A percentile compares a stretch with the other conserved stretches of the same genome.
Evolutionary conservation across 495 filamentous ascomycete species (phyloP).

Genomic region (Echria macrotheca): DNA sequence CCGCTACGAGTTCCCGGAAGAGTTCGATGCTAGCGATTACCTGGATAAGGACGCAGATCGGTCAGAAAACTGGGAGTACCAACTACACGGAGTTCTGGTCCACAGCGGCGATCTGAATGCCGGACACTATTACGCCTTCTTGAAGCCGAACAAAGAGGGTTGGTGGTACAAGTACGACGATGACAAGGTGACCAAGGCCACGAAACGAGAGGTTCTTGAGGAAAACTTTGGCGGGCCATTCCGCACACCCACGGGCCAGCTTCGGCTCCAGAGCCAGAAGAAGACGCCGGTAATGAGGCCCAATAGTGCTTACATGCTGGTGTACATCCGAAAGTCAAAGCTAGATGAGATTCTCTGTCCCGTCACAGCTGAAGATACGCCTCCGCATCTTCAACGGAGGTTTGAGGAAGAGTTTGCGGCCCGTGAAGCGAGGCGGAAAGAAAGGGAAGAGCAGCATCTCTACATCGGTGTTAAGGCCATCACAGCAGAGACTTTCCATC

Average conservation of each 20-base stretch:
- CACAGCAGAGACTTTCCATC: conserved; percentile 69
- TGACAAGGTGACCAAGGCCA: conserved; percentile 89
- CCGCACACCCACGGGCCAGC: conserved; percentile 45
- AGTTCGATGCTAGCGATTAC: conserved; percentile 85
- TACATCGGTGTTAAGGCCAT: conserved; percentile 80
- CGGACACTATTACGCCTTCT: conserved; percentile 97
- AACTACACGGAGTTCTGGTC: conserved; percentile 91
- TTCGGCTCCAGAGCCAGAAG: conserved; percentile 34
- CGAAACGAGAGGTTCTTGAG: conserved; percentile 84
- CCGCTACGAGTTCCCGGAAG: conserved; percentile 92
- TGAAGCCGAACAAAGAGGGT: conserved; percentile 88
- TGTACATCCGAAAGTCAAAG: conserved; percentile 86
- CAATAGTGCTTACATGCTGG: conserved; percentile 91
- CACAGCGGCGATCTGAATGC: conserved; percentile 96
- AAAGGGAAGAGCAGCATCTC: conserved; percentile 88
- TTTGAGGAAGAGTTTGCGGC: conserved; percentile 76
- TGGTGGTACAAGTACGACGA: conserved; percentile 98
- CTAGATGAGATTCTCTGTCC: conserved; percentile 74
- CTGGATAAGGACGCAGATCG: conserved; percentile 80
- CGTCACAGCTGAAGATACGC: conserved; percentile 69
- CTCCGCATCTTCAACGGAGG: conserved; percentile 70
- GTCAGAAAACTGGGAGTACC: conserved; percentile 83
- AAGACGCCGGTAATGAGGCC: conserved; percentile 48
- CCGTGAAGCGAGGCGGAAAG: conserved; percentile 68
- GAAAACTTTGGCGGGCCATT: conserved; percentile 96